These are phyloP conservation scores for Heterobasidion annosum DNA, from an alignment of 1,284 basidiomycete genomes.

Conservation along the genomic window DNA sequence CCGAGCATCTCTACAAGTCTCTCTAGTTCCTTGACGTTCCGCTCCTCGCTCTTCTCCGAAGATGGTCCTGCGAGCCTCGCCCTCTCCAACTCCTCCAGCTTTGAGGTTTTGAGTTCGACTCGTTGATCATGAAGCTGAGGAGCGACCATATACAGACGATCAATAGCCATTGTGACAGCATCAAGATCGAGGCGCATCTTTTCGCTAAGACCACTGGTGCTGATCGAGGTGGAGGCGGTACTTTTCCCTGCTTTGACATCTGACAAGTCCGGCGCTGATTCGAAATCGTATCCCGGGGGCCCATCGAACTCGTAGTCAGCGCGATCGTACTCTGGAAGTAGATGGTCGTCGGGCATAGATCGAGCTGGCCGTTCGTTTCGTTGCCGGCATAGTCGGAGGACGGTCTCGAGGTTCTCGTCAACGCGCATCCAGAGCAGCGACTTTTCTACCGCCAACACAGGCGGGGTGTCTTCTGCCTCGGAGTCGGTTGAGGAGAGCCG, in stretches of 20 bases:
- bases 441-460: conserved; percentile 49
- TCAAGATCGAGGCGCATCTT: conserved; percentile 80
- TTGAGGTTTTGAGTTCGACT: conserved; percentile 63
- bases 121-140: conserved; percentile 84
- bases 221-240: not conserved
- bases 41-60: conserved; percentile 17
- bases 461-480: conserved; percentile 18
- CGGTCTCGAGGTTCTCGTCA: conserved; percentile 63
- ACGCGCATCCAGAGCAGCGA: conserved; percentile 68
- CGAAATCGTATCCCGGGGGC: conserved; percentile 54
- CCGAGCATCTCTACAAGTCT: conserved; percentile 63
- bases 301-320: conserved; percentile 32
- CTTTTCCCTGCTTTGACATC: not conserved
- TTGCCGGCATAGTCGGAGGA: conserved; percentile 55
- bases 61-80: conserved; percentile 5
- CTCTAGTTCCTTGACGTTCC: conserved; percentile 53
- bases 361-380: conserved; percentile 30
- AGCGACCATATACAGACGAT: conserved; percentile 71
- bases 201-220: conserved; percentile 29
- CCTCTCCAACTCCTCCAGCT: conserved; percentile 13
- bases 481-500: conserved; percentile 22
- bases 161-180: conserved; percentile 76
- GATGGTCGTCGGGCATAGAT: conserved; percentile 24
- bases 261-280: conserved; percentile 10
- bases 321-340: conserved; percentile 63